phyloP scores from a whole-genome alignment of 345 rosid genomes.

The Anastatica hierochuntica region DNA sequence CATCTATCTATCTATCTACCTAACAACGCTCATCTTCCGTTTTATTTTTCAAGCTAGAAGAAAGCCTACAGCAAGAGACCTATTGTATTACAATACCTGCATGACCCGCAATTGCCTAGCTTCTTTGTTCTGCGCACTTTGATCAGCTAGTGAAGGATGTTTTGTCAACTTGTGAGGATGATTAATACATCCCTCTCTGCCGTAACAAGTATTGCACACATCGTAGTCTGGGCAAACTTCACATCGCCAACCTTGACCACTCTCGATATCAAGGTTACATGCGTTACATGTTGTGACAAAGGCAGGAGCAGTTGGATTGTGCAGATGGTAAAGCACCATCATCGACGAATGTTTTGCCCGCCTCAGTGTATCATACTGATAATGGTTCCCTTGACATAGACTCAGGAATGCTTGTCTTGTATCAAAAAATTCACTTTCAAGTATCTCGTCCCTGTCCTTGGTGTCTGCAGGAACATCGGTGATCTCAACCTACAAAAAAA shows the following conservation, averaged over 20 bases:
- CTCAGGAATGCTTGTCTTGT: slow-evolving; percentile 98
- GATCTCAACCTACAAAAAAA: slow-evolving; percentile 50
- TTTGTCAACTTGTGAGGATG: slow-evolving; percentile 98
- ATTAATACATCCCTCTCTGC: slow-evolving; percentile 79
- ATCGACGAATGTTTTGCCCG: slow-evolving; percentile 99
- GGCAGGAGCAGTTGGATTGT: slow-evolving; percentile 99
- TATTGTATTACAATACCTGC: too few relatives aligned
- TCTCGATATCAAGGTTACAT: slow-evolving; percentile 91
- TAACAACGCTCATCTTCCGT: too few relatives aligned
- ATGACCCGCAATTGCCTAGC: slow-evolving; percentile 83
- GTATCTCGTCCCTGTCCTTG: slow-evolving; percentile 93
- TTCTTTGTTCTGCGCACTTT: slow-evolving; percentile 97
- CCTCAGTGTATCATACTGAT: slow-evolving; percentile 94
- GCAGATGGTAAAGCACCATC: slow-evolving; percentile 99
- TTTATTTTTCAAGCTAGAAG: too few relatives aligned
- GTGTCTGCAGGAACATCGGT: slow-evolving; percentile 68
- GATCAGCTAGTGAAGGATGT: slow-evolving; percentile 89
- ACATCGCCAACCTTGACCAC: slow-evolving; percentile 99
- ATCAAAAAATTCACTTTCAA: slow-evolving; percentile 97
- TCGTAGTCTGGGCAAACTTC: slow-evolving; percentile 98
- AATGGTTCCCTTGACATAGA: slow-evolving; percentile 99
- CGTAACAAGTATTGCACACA: slow-evolving; percentile 82
- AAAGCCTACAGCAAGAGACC: too few relatives aligned
- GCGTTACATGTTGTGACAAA: slow-evolving; percentile 86
- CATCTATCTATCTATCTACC: too few relatives aligned